Base-by-base conservation (phyloP, 257 asterid genomes). In the Rubia yunnanensis region DNA sequence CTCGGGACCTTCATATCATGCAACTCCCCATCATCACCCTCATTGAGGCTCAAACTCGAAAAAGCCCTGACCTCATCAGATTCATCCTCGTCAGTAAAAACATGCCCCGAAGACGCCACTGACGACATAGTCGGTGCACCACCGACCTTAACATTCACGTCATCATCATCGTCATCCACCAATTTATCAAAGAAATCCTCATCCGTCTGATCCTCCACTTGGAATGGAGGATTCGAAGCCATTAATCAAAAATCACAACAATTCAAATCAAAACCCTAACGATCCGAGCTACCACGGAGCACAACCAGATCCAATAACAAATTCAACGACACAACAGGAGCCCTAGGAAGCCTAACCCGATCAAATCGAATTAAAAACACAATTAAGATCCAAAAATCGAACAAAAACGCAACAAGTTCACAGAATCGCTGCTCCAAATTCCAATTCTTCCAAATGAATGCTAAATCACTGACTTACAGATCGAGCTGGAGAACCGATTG, bases 191-290 rank as follows among this genome's bases (percentile, higher is more conserved):
- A 94, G 72, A 94, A 94, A 76, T 86, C 97, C 78, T 88, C 96
- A 77, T 94, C 99, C 24, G 94, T 83, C 73, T 80, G 87, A 88
- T 94, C 99, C 96, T 94, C 99, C 92, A 88, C 80, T 85, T 70
- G 64, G 67, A 85, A 86, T 82, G 95, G 99, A 90, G 95, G 99
- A 87, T 79, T 80, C 55, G 94, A 84, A 67, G 98, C 96, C 98
- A 92, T 92, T 55, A 65, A 76, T 66, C 81, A 79, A 77, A 38
- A 50, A 41, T 22, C 78, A 71, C 74, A 57, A 55, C 36, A 63
- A 52, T 49, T 34, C 48, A 77, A 77, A 60, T 71, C 67, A 52
- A 78, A 78, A 75, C 82, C 80, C 80, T 64, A 74, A 32, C 60
- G 66, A 75, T 72, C 71, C 72, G 70, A 79, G 80, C 88, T 73